Evolutionary conservation across 768 basidiomycete genomes (phyloP), one percentile per base, ranked within the genome.

Genomic region (Leccinum ochraceum): DNA sequence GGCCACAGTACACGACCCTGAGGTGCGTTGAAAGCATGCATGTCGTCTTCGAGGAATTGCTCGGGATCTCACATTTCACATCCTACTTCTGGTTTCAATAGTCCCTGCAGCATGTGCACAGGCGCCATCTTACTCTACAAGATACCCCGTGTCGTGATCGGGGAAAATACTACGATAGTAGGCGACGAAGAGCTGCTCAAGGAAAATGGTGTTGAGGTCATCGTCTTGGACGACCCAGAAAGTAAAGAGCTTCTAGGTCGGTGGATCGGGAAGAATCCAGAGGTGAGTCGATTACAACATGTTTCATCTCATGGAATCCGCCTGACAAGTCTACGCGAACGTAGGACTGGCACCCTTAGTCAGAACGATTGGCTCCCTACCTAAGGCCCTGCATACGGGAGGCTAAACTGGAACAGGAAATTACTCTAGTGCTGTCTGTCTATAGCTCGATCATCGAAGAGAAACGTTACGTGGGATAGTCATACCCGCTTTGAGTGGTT

Each of bases 51-150:
- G n/a, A 46, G 44, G 20, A 20, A 46, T 42, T 44, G n/a, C n/a
- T 1, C 17, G 1, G n/a, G 42, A 44, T 6, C 20, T 3, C 0
- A 22, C 34, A 46, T 13, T 22, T 46, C 11, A 46, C 13, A 1
- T 28, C 17, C 17, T n/a, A n/a, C 4, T n/a, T 46, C 20, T 46
- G 44, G n/a, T 22, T 46, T 13, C 11, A 22, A 52, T n/a, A 52
- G 83, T 48, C 88, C 87, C 2, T 88, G 87, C 65, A 79, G 75
- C 55, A 87, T 88, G 87, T 88, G 87, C 66, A 79, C 81, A 1
- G 87, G 86, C 5, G 81, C 86, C 1, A 82, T 86, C 24, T 59
- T 85, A n/a, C 75, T 87, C 10, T 88, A 86, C 73, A 81, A 81
- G 52, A 87, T 89, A 42, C 83, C 84, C 5, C 79, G 86, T 7